Percentiles rank a stretch among this genome's conserved stretches.
Conservation (phyloP, 371 early-diverging fungal species). For the Zopfochytrium polystomum region DNA sequence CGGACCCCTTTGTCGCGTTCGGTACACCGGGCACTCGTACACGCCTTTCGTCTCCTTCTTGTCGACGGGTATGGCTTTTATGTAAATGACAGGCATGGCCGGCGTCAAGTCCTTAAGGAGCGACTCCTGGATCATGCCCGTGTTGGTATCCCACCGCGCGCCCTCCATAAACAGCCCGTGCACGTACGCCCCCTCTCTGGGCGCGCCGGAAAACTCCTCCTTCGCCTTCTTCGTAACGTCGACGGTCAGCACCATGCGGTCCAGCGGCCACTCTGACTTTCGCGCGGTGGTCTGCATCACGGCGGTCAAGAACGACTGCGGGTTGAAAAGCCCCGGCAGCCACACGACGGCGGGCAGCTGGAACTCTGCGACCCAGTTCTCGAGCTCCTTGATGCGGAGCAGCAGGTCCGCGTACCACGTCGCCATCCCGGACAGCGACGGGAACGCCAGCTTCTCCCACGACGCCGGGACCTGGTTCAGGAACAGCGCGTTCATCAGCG, state of each 20-base stretch:
- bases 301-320: conserved; percentile 64
- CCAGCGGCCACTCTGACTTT: conserved; percentile 63
- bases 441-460: conserved; percentile 62
- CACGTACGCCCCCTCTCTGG: conserved; percentile 60
- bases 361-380: conserved; percentile 62
- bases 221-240: conserved; percentile 60
- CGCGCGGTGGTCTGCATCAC: conserved; percentile 66
- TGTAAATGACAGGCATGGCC: conserved; percentile 60
- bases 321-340: conserved; percentile 60
- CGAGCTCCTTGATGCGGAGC: conserved; percentile 57
- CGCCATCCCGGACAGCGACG: conserved; percentile 51
- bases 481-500: conserved; percentile 55
- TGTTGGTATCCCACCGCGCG: conserved; percentile 57
- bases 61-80: conserved; percentile 60
- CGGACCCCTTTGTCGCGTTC: conserved; percentile 58
- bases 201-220: conserved; percentile 59
- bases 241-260: conserved; percentile 59
- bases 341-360: conserved; percentile 59
- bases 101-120: conserved; percentile 58
- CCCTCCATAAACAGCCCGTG: conserved; percentile 65
- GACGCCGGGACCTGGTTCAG: conserved; percentile 53
- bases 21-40: conserved; percentile 62
- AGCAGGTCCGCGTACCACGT: conserved; percentile 60
- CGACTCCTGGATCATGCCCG: conserved; percentile 57
- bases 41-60: conserved; percentile 61